Base-by-base conservation (phyloP, 805 yeast genomes). In the Cyberlindnera mycetangii region DNA sequence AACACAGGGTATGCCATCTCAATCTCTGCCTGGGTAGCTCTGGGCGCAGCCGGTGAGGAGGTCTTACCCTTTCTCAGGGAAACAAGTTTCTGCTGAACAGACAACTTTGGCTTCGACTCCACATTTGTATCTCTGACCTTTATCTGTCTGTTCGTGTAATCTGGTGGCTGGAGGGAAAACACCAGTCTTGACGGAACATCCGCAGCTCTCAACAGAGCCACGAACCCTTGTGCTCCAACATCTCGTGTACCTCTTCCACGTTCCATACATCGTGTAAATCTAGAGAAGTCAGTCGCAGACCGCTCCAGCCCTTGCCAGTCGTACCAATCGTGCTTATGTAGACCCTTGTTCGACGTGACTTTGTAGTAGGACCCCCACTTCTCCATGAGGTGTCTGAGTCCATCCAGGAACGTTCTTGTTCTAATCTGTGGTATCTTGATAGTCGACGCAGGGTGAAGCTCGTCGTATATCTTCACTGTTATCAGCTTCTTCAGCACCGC, bases 91-190 rank as follows among this genome's bases (percentile, higher is more conserved):
- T 60, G 54, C 30, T 41, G 39, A 1, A 51, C 39, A 4, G 55
- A 41, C 2, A 28, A n/a, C 22, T 22, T 25, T 7, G 35, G 25
- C n/a, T 32, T 8, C 9, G 9, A 17, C 9, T 17, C 33, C 21
- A 3, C 24, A 15, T 7, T 21, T 3, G 20, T 21, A 7, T 21
- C 30, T 22, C 11, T 41, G n/a, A 15, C 25, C 31, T 16, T 49
- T 53, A 55, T 47, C 24, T 48, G 51, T 38, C 50, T 49, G 30
- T 49, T 41, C 10, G 89, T 82, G 52, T 81, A 86, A 60, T 93
- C 97, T 0, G 97, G 90, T 0, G 97, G 93, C 59, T 93, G 99
- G 25, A 90, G 58, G 0, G 97, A 90, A 54, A 83, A 82, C 0
- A 89, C 81, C 21, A 93, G 65, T 36, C 99, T 69, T 1, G 92